A percentile compares a stretch with the other conserved stretches of the same genome.
Evolutionary conservation across 768 basidiomycete species (phyloP).

Genomic region (Mycena kentingensis): DNA sequence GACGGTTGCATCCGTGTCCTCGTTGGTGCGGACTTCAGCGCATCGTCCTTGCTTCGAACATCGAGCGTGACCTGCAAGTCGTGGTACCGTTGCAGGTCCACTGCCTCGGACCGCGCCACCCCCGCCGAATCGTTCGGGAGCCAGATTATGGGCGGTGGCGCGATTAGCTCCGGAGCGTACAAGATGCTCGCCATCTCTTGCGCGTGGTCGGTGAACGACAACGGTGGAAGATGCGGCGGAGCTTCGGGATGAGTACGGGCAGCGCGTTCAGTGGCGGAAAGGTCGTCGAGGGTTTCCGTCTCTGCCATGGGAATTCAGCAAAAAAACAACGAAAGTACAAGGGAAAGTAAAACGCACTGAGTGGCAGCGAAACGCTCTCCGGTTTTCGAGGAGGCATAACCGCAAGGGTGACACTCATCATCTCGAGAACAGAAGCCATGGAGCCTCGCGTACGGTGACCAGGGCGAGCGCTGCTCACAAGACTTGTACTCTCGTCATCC

Average conservation of each 20-base stretch:
- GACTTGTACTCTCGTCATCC: conserved; percentile 55
- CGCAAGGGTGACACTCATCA: conserved; percentile 80
- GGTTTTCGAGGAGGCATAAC: conserved; percentile 65
- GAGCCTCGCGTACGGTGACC: conserved; percentile 62
- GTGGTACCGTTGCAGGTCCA: conserved; percentile 76
- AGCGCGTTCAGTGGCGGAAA: conserved; percentile 76
- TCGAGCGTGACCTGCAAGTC: conserved; percentile 70
- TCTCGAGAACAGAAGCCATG: conserved; percentile 79
- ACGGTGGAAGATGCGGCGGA: conserved; percentile 67
- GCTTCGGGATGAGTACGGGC: conserved; percentile 78
- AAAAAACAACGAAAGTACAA: conserved; percentile 3
- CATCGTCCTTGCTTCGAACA: conserved; percentile 58
- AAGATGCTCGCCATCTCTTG: conserved; percentile 77
- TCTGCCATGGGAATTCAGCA: conserved; percentile 36
- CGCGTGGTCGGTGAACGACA: conserved; percentile 73
- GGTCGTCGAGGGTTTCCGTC: conserved; percentile 80
- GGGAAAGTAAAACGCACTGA: conserved; percentile 50
- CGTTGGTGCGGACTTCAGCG: conserved; percentile 25
- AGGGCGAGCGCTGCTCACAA: conserved; percentile 41
- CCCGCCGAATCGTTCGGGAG: conserved; percentile 78
- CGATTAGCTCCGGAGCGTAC: conserved; percentile 80
- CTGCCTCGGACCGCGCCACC: conserved; percentile 72
- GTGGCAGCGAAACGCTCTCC: conserved; percentile 61
- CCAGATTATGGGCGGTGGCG: conserved; percentile 81
- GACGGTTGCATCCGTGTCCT: conserved; percentile 1